These are phyloP conservation scores for Adenanthera pavonina DNA, from an alignment of 306 rosid genomes.

Conservation along the genomic window DNA sequence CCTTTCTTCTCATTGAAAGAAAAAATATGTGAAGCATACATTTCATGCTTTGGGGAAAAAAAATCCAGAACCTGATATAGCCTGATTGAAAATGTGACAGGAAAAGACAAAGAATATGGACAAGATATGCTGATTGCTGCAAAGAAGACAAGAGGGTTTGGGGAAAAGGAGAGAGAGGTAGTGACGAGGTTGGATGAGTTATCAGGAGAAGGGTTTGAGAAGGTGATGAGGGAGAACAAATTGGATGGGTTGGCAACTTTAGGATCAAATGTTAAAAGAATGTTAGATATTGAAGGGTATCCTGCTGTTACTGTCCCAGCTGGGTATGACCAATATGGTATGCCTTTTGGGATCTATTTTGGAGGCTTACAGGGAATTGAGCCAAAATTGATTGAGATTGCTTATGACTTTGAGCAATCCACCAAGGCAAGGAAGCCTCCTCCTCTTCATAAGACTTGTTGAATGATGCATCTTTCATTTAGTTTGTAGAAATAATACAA, in stretches of 20 bases:
- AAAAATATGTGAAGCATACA: too few relatives aligned
- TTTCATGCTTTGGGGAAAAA: too few relatives aligned
- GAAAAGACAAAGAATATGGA: slow-evolving; percentile 59
- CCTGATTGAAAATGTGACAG: slow-evolving; percentile 18
- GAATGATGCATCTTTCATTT: too few relatives aligned
- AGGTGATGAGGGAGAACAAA: slow-evolving; percentile 45
- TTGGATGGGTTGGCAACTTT: slow-evolving; percentile 58
- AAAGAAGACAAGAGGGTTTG: slow-evolving; percentile 57
- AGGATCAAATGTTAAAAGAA: slow-evolving; percentile 19
- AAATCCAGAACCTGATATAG: too few relatives aligned
- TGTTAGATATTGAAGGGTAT: slow-evolving; percentile 59
- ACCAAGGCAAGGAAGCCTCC: slow-evolving; percentile 54
- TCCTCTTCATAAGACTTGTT: too few relatives aligned
- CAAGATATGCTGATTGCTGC: slow-evolving; percentile 54
- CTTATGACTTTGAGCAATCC: slow-evolving; percentile 66
- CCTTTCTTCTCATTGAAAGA: not conserved
- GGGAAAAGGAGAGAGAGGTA: slow-evolving; percentile 43
- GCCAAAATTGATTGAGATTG: slow-evolving; percentile 57
- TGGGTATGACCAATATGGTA: slow-evolving; percentile 47
- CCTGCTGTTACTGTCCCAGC: slow-evolving; percentile 61
- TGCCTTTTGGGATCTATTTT: slow-evolving; percentile 55
- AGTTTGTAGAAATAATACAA: too few relatives aligned
- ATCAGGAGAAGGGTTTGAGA: slow-evolving; percentile 57
- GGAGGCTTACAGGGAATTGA: slow-evolving; percentile 58
- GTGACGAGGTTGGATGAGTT: slow-evolving; percentile 40